Evolutionary conservation across 2,329 filamentous ascomycete genomes (phyloP).

Genomic region (Ascochyta lentis): DNA sequence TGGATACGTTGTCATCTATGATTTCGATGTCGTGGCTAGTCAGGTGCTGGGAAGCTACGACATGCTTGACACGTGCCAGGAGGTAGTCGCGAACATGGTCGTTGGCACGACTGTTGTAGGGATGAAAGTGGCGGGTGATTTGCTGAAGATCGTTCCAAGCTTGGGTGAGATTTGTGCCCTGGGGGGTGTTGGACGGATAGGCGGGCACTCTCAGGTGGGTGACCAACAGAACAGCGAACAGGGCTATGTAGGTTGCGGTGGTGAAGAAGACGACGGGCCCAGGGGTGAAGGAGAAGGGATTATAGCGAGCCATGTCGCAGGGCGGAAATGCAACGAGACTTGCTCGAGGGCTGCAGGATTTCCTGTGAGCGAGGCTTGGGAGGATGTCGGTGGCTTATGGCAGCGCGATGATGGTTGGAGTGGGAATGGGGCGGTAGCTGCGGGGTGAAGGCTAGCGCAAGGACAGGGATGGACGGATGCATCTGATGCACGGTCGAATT

Average conservation of each 20-base stretch:
- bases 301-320: constrained; percentile 45
- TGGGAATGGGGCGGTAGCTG: not conserved
- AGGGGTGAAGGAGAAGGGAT: constrained; percentile 75
- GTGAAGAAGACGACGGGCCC: constrained; percentile 83
- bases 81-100: constrained; percentile 81
- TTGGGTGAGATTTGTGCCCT: constrained; percentile 79
- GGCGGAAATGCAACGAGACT: constrained; percentile 12
- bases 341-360: constrained; percentile 15
- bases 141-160: constrained; percentile 84
- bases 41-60: constrained; percentile 66
- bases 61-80: constrained; percentile 71
- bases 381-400: constrained; percentile 13
- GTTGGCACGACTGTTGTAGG: constrained; percentile 86
- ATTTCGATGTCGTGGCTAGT: constrained; percentile 61
- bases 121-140: constrained; percentile 79
- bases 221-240: constrained; percentile 74
- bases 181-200: constrained; percentile 62
- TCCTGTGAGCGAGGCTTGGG: not conserved
- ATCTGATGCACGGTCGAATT: not conserved
- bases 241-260: constrained; percentile 75
- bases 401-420: constrained; percentile 22
- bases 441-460: constrained; percentile 15
- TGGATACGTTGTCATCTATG: constrained; percentile 80
- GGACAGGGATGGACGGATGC: not conserved
- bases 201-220: constrained; percentile 78